Evolutionary conservation across 768 basidiomycete genomes (phyloP).

Genomic region (Grammothele lineata): DNA sequence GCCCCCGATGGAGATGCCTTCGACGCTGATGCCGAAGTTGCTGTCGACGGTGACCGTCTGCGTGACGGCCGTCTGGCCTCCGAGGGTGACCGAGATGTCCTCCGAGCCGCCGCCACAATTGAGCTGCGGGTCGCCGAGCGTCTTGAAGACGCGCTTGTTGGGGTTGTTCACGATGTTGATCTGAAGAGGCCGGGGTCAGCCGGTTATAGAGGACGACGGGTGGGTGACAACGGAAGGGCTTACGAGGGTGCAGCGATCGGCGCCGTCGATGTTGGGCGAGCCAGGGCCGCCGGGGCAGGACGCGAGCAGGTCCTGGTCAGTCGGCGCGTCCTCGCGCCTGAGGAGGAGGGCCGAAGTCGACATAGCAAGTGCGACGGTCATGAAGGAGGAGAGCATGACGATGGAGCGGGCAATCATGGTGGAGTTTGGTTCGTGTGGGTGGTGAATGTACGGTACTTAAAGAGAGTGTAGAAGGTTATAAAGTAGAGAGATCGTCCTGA

Average conservation of each 20-base stretch:
- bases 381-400: no score
- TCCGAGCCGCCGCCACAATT: conserved; percentile 8
- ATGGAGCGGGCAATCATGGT: no score
- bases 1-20: conserved; percentile 5
- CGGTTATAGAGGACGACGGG: no score
- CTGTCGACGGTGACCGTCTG: conserved; percentile 2
- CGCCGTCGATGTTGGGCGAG: conserved; percentile 2
- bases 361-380: no score
- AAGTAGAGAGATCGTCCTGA: no score
- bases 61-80: conserved; percentile 4
- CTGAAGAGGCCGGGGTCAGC: background rate
- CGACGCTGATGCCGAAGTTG: conserved; percentile 5
- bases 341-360: no score
- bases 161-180: conserved; percentile 10
- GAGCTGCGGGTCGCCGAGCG: conserved; percentile 12
- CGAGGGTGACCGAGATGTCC: conserved; percentile 3
- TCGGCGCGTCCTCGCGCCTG: no score
- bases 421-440: no score
- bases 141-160: conserved; percentile 1
- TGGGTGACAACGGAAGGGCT: background rate
- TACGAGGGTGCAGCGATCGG: conserved; percentile 10
- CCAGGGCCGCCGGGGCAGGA: conserved; percentile 14
- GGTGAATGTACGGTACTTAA: no score
- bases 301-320: conserved; percentile 6
- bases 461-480: no score